Base-by-base conservation (phyloP, 1,139 yeast genomes). In the Pichia sp. region DNA sequence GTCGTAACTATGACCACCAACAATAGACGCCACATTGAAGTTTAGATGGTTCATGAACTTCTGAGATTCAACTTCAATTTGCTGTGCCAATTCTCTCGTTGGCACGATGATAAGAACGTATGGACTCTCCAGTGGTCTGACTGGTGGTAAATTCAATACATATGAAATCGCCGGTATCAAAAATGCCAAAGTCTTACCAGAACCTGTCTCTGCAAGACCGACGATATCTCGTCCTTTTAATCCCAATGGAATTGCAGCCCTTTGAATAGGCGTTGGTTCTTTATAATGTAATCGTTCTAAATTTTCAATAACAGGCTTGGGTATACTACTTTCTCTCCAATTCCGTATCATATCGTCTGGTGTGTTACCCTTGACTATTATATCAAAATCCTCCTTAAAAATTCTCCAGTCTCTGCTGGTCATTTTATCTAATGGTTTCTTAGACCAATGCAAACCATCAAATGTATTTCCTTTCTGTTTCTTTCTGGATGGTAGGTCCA, bases 151-250 rank as follows among this genome's bases (percentile, higher is more conserved):
- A 37, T 73, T 75, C 48, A 76, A 55, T 12, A 88, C 69, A 53
- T 83, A 83, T 4, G 81, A 65, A 7, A 89, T 61, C 44, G 89
- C 67, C 0, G 99, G 98, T 2, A 91, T 67, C 24, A 87, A 68
- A 65, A 85, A 93, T 10, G 96, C 86, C 27, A 90, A 71, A 0
- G 99, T 93, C 63, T 93, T 93, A 61, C 98, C 99, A 0, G 96
- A 87, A 21, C 98, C 99, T 0, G 99, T 93, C 57, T 90, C 93
- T 0, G 98, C 97, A n/a, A 91, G 78, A 22, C 96, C 98, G 22
- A 91, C 75, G 4, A 89, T 73, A 63, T 93, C 97, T 36, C 76
- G 64, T 4, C 73, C 68, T 0, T 69, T 62, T 32, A 85, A 57
- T 0, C 88, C 87, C 39, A 85, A 71, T 0, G 97, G 97, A 12